A percentile compares a stretch with the other conserved stretches of the same genome.
Evolutionary conservation across 140 eudicot species (phyloP).

Genomic region (Flaveria floridana): DNA sequence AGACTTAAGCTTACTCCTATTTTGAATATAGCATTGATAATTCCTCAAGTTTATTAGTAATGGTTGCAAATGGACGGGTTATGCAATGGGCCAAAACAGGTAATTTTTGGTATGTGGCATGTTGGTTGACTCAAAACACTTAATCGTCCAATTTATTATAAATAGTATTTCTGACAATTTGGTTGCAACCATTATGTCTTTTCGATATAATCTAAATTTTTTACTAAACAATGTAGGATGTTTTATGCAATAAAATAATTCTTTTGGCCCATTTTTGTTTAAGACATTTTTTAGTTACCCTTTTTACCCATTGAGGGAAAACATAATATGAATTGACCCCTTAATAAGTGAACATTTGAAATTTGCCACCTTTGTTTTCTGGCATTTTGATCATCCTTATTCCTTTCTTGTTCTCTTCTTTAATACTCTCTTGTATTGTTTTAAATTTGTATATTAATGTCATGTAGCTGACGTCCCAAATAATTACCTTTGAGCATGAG

Average conservation of each 20-base stretch:
- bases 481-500: conserved; percentile 91
- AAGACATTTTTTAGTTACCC: conserved; percentile 3
- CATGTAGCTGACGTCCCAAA: conserved; percentile 80
- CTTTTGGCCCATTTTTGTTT: neutral
- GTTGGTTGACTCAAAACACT: conserved; percentile 9
- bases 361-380: neutral
- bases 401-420: conserved; percentile 5
- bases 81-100: neutral
- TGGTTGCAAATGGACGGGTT: neutral
- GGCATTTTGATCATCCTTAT: conserved; percentile 8
- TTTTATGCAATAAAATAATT: neutral
- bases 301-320: conserved; percentile 2
- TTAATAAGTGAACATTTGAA: neutral
- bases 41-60: neutral
- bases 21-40: neutral
- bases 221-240: neutral
- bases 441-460: neutral
- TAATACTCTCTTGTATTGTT: neutral
- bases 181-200: neutral
- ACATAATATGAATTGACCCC: neutral
- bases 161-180: neutral
- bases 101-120: neutral
- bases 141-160: neutral
- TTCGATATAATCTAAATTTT: neutral
- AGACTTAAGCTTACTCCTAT: neutral